Percentiles rank a stretch among this genome's conserved stretches.
phyloP scores from a whole-genome alignment of 306 rosid genomes.

The Cajanus cajan region DNA sequence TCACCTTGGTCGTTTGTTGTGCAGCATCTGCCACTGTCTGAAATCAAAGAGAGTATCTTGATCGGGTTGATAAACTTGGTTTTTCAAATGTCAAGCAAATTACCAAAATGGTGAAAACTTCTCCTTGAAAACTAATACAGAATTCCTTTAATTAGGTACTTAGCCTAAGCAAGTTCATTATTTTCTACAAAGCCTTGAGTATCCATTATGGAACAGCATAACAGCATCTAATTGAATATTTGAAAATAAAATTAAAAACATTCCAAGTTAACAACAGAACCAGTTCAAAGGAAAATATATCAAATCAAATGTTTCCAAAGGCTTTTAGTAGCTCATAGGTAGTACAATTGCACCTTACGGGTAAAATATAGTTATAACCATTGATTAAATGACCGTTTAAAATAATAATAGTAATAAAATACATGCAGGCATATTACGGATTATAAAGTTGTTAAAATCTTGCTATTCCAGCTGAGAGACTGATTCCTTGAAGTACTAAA shows the following conservation, averaged over 20 bases:
- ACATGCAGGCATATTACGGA: not conserved
- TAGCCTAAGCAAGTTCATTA: not conserved
- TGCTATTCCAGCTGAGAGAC: no score
- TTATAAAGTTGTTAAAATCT: no score
- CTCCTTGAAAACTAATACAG: not conserved
- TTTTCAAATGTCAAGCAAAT: not conserved
- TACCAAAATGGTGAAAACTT: not conserved
- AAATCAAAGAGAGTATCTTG: conserved; percentile 31
- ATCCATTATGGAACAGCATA: not conserved
- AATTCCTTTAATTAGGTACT: not conserved
- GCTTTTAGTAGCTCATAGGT: not conserved
- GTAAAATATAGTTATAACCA: not conserved
- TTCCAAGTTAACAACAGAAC: not conserved
- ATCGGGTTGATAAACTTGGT: not conserved
- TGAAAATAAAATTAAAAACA: not conserved
- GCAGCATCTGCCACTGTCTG: conserved; percentile 88
- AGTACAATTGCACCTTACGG: not conserved
- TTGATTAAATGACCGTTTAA: not conserved
- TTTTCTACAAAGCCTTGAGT: not conserved
- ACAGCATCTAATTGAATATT: not conserved
- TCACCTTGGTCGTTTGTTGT: conserved; percentile 70
- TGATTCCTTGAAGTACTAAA: not conserved
- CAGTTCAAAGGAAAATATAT: not conserved
- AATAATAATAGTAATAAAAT: not conserved
- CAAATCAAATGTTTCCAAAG: not conserved